These are phyloP conservation scores for Rhodotorula glutinis DNA, from an alignment of 1,284 basidiomycete genomes.

Conservation along the genomic window DNA sequence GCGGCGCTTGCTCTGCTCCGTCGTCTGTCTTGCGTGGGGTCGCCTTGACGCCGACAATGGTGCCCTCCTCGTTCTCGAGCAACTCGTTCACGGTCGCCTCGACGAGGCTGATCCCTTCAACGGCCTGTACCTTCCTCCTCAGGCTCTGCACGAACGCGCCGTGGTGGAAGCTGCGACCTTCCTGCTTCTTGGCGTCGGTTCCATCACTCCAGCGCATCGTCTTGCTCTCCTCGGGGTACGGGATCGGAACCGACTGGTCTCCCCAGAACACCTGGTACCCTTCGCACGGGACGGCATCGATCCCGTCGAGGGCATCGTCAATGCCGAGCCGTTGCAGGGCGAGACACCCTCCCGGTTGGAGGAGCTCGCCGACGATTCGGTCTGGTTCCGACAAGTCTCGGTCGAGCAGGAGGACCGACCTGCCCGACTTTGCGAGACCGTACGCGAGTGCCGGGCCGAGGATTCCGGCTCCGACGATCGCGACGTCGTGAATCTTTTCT, in stretches of 20 bases:
- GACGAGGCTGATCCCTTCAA: constrained; percentile 61
- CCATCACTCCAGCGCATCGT: constrained; percentile 46
- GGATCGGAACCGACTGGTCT: constrained; percentile 68
- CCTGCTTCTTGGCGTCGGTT: constrained; percentile 46
- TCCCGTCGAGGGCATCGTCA: constrained; percentile 68
- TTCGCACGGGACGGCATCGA: constrained; percentile 78
- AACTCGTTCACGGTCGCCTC: constrained; percentile 79
- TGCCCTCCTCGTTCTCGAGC: constrained; percentile 51
- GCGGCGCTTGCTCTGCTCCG: constrained; percentile 7
- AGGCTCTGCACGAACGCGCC: constrained; percentile 85
- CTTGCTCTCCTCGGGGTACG: constrained; percentile 71
- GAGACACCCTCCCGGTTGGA: constrained; percentile 87
- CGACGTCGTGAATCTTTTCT: constrained; percentile 45
- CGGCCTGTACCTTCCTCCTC: constrained; percentile 61
- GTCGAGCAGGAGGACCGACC: constrained; percentile 73
- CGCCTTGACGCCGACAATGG: constrained; percentile 63
- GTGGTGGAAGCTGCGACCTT: constrained; percentile 85
- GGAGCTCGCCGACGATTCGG: constrained; percentile 93
- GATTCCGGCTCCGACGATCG: constrained; percentile 87
- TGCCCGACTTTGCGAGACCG: constrained; percentile 49
- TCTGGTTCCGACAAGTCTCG: constrained; percentile 88
- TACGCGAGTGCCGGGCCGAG: constrained; percentile 69
- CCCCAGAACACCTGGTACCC: constrained; percentile 83
- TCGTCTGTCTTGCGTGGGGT: constrained; percentile 51
- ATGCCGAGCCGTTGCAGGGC: constrained; percentile 76